phyloP scores from a whole-genome alignment of 805 yeast species.

The Pichia nanzhaoensis region DNA sequence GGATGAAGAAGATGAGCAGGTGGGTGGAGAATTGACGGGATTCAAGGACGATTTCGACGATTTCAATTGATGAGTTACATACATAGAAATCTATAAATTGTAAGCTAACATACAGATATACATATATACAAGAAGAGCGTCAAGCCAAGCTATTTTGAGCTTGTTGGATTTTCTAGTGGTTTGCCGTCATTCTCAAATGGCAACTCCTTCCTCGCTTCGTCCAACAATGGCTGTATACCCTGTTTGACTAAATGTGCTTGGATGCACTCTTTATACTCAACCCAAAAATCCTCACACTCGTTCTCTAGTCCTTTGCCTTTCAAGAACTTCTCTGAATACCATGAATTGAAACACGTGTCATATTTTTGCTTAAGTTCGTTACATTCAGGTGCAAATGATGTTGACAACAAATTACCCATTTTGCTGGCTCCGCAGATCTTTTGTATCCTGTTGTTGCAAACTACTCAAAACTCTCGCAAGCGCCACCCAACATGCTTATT shows the following conservation, averaged over 20 bases:
- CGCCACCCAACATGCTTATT: too few relatives aligned
- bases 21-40: not conserved
- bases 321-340: constrained; percentile 88
- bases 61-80: constrained; percentile 15
- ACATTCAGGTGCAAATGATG: constrained; percentile 97
- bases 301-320: constrained; percentile 59
- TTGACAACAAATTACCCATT: constrained; percentile 71
- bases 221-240: constrained; percentile 76
- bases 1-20: constrained; percentile 17
- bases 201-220: constrained; percentile 84
- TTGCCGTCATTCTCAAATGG: constrained; percentile 73
- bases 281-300: constrained; percentile 90
- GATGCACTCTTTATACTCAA: constrained; percentile 81
- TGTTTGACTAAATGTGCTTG: constrained; percentile 61
- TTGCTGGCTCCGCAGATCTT: too few relatives aligned
- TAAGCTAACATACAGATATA: too few relatives aligned
- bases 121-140: constrained; percentile 1
- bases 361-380: constrained; percentile 78
- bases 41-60: constrained; percentile 29
- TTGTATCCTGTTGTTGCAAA: too few relatives aligned
- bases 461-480: too few relatives aligned
- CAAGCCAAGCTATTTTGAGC: not conserved
- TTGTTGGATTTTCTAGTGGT: constrained; percentile 13
- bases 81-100: not conserved
- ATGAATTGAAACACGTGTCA: constrained; percentile 87